Conservation (phyloP, 306 rosid genomes). For the Casuarina glauca region DNA sequence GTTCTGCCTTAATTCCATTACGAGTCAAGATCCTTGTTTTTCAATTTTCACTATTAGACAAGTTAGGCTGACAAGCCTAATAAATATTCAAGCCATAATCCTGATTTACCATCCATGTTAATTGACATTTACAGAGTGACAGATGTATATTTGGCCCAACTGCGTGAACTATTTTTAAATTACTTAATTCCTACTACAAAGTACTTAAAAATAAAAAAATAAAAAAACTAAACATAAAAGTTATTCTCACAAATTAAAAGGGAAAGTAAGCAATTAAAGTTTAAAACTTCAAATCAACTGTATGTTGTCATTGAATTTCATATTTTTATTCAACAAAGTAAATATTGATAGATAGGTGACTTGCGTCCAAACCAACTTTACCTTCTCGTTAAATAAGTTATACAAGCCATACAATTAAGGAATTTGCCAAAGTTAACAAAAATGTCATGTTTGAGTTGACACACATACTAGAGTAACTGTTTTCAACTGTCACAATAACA, state of each 20-base stretch:
- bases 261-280: not conserved
- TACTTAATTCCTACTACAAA: not conserved
- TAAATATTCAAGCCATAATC: not conserved
- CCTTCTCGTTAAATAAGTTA: no score
- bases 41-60: not conserved
- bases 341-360: no score
- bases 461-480: not conserved
- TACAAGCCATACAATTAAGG: no score
- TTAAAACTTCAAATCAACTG: not conserved
- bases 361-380: no score
- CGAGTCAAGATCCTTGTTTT: not conserved
- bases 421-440: no score
- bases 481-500: not conserved
- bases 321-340: no score
- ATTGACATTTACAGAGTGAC: not conserved
- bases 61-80: not conserved
- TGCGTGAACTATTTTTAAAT: not conserved
- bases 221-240: not conserved
- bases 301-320: not conserved
- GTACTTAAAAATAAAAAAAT: not conserved
- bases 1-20: no score
- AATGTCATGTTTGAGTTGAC: not conserved
- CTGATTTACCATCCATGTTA: not conserved
- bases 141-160: not conserved
- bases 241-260: not conserved